A percentile compares a stretch with the other conserved stretches of the same genome.
Evolutionary conservation across 208 protist species (phyloP).

Genomic region (Novymonas esmeraldas): DNA sequence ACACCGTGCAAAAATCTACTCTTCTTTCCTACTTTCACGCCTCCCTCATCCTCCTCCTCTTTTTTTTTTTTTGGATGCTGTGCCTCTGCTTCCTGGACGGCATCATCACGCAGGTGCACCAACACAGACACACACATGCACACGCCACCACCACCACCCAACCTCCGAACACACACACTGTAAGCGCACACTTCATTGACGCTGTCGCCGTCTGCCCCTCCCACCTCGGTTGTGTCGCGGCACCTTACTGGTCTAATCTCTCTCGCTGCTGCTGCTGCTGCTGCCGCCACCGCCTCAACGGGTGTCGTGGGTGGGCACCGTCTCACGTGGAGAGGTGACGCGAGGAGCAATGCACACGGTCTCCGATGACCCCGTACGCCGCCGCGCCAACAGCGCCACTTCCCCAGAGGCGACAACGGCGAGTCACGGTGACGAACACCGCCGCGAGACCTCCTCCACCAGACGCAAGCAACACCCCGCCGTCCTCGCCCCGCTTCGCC

Average conservation of each 20-base stretch:
- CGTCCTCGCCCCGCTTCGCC: background rate
- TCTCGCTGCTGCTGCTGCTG: too few species aligned
- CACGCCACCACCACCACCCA: too few species aligned
- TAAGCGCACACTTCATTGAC: too few species aligned
- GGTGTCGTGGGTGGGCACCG: too few species aligned
- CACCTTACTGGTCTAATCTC: background rate
- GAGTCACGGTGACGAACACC: conserved; percentile 4
- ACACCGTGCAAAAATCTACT: too few species aligned
- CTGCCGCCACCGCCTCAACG: too few species aligned
- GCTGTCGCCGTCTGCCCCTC: too few species aligned
- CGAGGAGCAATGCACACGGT: conserved; percentile 5
- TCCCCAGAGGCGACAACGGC: background rate
- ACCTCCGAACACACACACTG: too few species aligned
- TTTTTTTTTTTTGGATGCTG: background rate
- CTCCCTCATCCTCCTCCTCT: background rate
- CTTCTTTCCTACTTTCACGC: too few species aligned
- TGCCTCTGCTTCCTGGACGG: background rate
- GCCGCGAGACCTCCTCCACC: background rate
- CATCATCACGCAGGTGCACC: too few species aligned
- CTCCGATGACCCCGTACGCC: conserved; percentile 12
- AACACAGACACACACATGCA: conserved; percentile 1
- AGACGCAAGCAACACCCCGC: background rate
- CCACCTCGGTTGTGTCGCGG: too few species aligned
- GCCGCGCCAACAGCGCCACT: conserved; percentile 16
- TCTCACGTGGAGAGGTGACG: background rate